Conservation (phyloP, 345 rosid species). For the Angophora floribunda region DNA sequence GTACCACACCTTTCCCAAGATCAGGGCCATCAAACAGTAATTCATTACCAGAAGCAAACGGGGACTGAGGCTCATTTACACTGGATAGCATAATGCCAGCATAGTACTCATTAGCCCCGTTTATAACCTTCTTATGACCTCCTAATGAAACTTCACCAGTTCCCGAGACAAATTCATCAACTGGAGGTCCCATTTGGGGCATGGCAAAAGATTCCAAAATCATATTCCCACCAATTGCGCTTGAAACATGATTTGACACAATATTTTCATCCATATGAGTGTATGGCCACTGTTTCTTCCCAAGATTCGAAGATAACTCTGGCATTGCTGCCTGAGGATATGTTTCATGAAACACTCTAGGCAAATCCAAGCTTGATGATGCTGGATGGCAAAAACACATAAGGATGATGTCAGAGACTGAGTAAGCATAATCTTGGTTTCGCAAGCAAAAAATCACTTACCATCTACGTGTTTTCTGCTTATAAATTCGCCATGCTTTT, state of each 20-base stretch:
- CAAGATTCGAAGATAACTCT: neutral
- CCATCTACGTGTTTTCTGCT: neutral
- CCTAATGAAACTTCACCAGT: neutral
- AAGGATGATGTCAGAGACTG: neutral
- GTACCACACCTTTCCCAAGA: neutral
- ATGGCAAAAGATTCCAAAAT: neutral
- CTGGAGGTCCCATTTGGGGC: neutral
- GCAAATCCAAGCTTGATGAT: neutral
- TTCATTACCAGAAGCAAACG: neutral
- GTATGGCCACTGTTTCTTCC: neutral
- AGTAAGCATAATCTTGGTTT: neutral
- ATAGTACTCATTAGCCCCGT: neutral
- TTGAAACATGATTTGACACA: neutral
- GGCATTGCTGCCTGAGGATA: neutral
- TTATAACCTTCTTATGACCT: neutral
- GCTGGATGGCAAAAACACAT: neutral
- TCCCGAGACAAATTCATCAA: neutral
- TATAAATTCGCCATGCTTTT: neutral
- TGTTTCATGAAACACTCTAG: neutral
- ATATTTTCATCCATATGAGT: neutral
- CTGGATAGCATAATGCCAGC: neutral
- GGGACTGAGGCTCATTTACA: neutral
- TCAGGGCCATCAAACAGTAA: neutral
- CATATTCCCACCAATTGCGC: neutral
- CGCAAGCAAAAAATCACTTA: neutral